Percentiles rank a stretch among this genome's conserved stretches.
Conservation (phyloP, 176 grass and related monocot species). For the Oryza coarctata region DNA sequence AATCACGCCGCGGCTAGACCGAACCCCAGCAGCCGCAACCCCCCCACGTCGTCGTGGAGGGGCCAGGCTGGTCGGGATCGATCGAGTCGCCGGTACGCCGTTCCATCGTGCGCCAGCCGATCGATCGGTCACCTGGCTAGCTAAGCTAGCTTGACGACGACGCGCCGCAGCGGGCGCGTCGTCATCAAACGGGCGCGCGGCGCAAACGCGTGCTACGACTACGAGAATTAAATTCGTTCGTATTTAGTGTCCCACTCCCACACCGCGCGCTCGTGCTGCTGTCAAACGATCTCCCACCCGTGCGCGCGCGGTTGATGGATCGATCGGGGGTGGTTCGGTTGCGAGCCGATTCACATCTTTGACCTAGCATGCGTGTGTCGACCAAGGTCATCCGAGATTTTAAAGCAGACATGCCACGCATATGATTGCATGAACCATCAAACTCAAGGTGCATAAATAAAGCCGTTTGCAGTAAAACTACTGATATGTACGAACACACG, state of each 20-base stretch:
- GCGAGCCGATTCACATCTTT: slow-evolving; percentile 34
- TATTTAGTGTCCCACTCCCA: not conserved
- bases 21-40: too few species aligned
- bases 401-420: not conserved
- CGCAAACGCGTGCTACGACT: not conserved
- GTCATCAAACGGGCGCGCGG: not conserved
- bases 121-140: too few species aligned
- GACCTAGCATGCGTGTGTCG: slow-evolving; percentile 44
- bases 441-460: not conserved
- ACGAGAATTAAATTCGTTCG: not conserved
- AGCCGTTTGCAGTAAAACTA: not conserved
- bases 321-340: not conserved
- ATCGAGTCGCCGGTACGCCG: not conserved
- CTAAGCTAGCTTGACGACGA: not conserved
- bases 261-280: not conserved
- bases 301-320: not conserved
- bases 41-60: not conserved
- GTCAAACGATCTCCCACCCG: not conserved
- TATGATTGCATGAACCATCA: not conserved
- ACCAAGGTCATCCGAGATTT: not conserved
- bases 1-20: not conserved
- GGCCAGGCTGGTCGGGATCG: not conserved
- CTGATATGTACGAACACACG: not conserved
- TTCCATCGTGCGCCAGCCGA: not conserved
- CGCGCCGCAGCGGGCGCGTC: slow-evolving; percentile 9